Percentiles rank a stretch among this genome's conserved stretches.
Conservation (phyloP, 2,329 filamentous ascomycete genomes). For the Ophiostoma australiae region DNA sequence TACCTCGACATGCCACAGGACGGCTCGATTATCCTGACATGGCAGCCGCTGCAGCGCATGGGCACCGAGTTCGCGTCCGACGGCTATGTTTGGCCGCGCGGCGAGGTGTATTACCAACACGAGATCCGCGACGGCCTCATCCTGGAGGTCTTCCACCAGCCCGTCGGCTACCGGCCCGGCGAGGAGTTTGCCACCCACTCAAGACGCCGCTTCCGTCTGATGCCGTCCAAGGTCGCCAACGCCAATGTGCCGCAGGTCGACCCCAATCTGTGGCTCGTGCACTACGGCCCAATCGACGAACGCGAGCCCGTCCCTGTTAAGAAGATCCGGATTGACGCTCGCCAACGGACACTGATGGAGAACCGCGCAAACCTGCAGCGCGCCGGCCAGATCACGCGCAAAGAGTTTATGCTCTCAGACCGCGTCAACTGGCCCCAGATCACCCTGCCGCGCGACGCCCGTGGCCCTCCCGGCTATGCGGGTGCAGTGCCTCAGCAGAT, state of each 20-base stretch:
- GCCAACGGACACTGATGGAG: conserved; percentile 56
- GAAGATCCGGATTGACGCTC: conserved; percentile 59
- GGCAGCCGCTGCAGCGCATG: conserved; percentile 73
- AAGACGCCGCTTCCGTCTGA: conserved; percentile 79
- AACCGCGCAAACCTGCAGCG: conserved; percentile 61
- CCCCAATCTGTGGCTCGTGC: conserved; percentile 81
- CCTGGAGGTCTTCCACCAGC: conserved; percentile 82
- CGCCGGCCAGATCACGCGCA: conserved; percentile 76
- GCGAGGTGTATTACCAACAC: conserved; percentile 70
- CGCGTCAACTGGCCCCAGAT: conserved; percentile 86
- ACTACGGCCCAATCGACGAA: conserved; percentile 75
- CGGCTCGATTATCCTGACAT: conserved; percentile 77
- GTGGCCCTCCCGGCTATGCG: conserved; percentile 48
- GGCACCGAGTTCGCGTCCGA: conserved; percentile 78
- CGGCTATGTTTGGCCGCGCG: conserved; percentile 84
- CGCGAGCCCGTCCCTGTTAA: conserved; percentile 66
- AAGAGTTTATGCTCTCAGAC: conserved; percentile 93
- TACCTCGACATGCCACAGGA: conserved; percentile 79
- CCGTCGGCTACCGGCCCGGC: conserved; percentile 67
- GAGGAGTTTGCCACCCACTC: conserved; percentile 73
- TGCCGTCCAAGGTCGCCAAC: conserved; percentile 64
- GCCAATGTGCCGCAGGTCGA: conserved; percentile 66
- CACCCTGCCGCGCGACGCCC: conserved; percentile 56
- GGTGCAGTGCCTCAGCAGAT: conserved; percentile 51
- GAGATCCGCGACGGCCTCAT: conserved; percentile 65